Percentiles rank a stretch among this genome's conserved stretches.
Evolutionary conservation across 1,284 basidiomycete genomes (phyloP).

Genomic region (Marasmius fiardii): DNA sequence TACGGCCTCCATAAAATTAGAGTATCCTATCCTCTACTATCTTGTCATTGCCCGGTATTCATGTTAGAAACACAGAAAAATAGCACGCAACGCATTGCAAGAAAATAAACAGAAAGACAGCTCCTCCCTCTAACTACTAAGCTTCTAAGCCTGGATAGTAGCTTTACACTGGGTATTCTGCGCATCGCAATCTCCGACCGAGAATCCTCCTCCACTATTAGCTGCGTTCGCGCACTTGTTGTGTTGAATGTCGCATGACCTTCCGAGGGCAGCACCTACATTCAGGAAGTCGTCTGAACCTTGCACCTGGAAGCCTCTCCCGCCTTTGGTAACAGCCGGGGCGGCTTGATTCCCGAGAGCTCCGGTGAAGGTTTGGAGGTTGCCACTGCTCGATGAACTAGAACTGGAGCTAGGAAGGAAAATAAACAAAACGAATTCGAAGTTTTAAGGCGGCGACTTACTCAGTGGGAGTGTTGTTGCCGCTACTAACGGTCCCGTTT

Average conservation of each 20-base stretch:
- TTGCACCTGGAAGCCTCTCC: slow-evolving; percentile 44
- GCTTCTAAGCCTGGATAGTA: not conserved
- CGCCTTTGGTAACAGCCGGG: slow-evolving; percentile 42
- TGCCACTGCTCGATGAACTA: slow-evolving; percentile 21
- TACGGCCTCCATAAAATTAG: too few species aligned
- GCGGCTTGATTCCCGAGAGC: slow-evolving; percentile 41
- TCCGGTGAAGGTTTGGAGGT: slow-evolving; percentile 59
- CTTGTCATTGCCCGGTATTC: not conserved
- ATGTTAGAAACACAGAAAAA: not conserved
- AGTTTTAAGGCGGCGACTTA: too few species aligned
- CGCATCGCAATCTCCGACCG: not conserved
- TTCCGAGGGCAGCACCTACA: slow-evolving; percentile 45
- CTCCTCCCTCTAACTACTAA: not conserved
- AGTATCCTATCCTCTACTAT: not conserved
- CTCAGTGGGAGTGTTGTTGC: slow-evolving; percentile 19
- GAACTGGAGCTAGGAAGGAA: slow-evolving; percentile 15
- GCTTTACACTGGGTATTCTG: not conserved
- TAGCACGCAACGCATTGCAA: not conserved
- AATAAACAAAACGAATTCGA: slow-evolving; percentile 5
- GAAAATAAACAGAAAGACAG: not conserved
- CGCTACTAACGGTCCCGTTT: not conserved
- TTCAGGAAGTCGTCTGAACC: slow-evolving; percentile 49
- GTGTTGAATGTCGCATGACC: slow-evolving; percentile 44
- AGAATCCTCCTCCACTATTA: slow-evolving; percentile 27
- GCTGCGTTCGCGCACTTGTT: slow-evolving; percentile 46